A percentile compares a stretch with the other conserved stretches of the same genome.
Evolutionary conservation across 31 red algal species (phyloP).

Genomic region (Pterothamnion heteromorphum): DNA sequence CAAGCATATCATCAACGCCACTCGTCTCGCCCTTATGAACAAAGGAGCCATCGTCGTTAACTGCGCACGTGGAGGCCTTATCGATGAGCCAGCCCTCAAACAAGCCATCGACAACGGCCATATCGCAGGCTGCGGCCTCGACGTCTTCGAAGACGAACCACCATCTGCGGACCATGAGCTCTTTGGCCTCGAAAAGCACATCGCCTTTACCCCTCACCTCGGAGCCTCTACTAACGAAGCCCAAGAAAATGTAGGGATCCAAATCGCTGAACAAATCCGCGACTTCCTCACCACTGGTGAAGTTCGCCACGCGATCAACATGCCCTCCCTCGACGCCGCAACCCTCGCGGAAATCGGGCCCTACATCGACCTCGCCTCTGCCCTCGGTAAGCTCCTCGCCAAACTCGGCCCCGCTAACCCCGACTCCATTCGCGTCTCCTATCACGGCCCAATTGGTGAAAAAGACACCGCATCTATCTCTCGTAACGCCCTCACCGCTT

Average conservation of each 20-base stretch:
- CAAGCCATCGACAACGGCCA: slow-evolving; percentile 48
- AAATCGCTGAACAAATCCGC: slow-evolving; percentile 81
- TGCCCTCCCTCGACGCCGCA: slow-evolving; percentile 70
- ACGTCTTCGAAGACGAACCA: slow-evolving; percentile 60
- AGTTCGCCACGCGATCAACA: slow-evolving; percentile 88
- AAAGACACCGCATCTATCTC: slow-evolving; percentile 77
- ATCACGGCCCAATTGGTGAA: slow-evolving; percentile 54
- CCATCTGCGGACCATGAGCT: not conserved
- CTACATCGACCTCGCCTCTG: slow-evolving; percentile 60
- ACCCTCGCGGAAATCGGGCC: slow-evolving; percentile 66
- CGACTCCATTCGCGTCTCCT: slow-evolving; percentile 52
- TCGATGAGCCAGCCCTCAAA: slow-evolving; percentile 51
- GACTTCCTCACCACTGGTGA: slow-evolving; percentile 71
- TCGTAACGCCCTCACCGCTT: slow-evolving; percentile 70
- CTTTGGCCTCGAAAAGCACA: not conserved
- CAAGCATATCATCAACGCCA: slow-evolving; percentile 53
- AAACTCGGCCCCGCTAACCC: slow-evolving; percentile 54
- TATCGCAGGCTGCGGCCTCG: slow-evolving; percentile 50
- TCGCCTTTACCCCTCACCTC: slow-evolving; percentile 71
- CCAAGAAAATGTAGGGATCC: slow-evolving; percentile 90
- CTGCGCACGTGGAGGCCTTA: slow-evolving; percentile 57
- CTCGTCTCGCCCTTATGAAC: slow-evolving; percentile 54
- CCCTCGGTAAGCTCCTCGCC: slow-evolving; percentile 68
- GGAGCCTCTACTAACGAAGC: slow-evolving; percentile 95
- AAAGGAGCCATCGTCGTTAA: slow-evolving; percentile 62